phyloP scores from a whole-genome alignment of 495 filamentous ascomycete species.

The Bombardia bombarda region DNA sequence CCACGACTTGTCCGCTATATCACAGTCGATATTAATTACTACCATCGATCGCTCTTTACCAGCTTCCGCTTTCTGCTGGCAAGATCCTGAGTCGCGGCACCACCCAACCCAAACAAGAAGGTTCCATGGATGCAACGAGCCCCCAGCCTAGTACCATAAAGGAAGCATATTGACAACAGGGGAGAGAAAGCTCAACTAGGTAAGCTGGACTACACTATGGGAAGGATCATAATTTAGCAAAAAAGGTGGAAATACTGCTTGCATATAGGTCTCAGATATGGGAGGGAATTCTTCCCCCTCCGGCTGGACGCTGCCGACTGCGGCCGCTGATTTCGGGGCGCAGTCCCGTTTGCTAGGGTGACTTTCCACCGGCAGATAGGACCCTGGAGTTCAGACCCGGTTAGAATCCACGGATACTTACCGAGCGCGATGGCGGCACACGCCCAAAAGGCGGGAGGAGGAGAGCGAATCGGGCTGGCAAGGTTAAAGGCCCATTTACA shows the following conservation, averaged over 20 bases:
- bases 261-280: no score
- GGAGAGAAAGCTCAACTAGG: constrained; percentile 9
- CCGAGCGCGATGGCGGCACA: background rate
- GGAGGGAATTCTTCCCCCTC: constrained; percentile 12
- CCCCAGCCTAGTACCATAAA: no score
- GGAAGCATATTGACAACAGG: no score
- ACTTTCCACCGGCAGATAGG: constrained; percentile 3
- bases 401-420: background rate
- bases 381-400: constrained; percentile 2
- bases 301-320: constrained; percentile 11
- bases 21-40: background rate
- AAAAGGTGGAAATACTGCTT: no score
- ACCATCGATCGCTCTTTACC: background rate
- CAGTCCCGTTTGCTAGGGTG: constrained; percentile 15
- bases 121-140: constrained; percentile 17
- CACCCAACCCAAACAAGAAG: constrained; percentile 8
- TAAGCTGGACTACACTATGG: constrained; percentile 1
- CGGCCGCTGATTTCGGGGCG: constrained; percentile 18
- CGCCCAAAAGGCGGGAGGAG: background rate
- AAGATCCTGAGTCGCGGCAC: background rate
- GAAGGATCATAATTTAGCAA: constrained; percentile 11
- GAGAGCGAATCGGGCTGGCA: constrained; percentile 15
- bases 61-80: background rate
- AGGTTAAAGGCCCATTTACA: constrained; percentile 15
- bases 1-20: no score